phyloP scores from a whole-genome alignment of 306 rosid species.

The Erythrophleum fordii region DNA sequence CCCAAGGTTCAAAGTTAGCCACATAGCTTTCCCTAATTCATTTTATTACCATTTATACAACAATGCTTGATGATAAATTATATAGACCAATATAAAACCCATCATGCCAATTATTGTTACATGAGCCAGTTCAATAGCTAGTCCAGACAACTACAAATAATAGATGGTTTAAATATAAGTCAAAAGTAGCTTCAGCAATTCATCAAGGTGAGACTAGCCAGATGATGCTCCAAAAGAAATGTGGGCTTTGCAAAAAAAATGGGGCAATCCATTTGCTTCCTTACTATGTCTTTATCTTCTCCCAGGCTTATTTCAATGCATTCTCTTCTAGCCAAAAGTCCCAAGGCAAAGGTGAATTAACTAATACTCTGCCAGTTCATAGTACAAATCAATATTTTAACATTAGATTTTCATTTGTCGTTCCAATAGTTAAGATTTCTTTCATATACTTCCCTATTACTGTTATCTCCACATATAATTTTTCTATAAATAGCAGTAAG shows the following conservation, averaged over 20 bases:
- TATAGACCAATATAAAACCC: not conserved
- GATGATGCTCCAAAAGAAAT: not conserved
- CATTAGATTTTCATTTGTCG: not conserved
- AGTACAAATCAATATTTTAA: too few relatives aligned
- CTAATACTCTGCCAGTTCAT: not conserved
- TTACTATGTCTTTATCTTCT: not conserved
- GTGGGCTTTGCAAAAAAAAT: not conserved
- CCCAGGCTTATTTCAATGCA: not conserved
- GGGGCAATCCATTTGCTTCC: not conserved
- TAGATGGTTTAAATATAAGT: not conserved
- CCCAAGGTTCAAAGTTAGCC: not conserved
- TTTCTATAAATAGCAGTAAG: not conserved
- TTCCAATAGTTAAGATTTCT: too few relatives aligned
- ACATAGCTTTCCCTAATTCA: not conserved
- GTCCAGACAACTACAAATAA: not conserved
- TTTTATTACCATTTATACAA: not conserved
- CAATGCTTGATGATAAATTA: not conserved
- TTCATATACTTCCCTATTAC: not conserved
- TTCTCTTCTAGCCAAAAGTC: not conserved
- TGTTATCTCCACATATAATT: not conserved
- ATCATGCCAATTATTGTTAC: not conserved
- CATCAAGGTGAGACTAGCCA: conserved; percentile 1
- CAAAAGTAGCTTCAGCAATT: not conserved
- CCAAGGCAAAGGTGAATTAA: not conserved
- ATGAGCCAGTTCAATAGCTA: not conserved